phyloP scores from a whole-genome alignment of 2,329 filamentous ascomycete genomes.

The Cadophora gregata region DNA sequence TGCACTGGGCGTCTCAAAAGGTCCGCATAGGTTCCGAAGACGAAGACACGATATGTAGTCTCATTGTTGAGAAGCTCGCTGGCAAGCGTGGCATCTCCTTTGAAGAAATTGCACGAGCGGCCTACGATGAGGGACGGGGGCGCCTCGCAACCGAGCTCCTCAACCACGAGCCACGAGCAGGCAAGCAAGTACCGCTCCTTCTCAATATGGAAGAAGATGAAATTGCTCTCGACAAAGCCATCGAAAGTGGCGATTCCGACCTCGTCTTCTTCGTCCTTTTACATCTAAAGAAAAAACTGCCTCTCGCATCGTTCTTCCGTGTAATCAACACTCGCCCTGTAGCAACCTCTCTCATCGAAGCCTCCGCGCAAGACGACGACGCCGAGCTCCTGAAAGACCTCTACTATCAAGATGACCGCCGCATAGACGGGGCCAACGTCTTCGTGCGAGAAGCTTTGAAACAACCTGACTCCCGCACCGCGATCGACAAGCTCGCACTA shows the following conservation, averaged over 20 bases:
- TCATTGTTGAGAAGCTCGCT: slow-evolving; percentile 85
- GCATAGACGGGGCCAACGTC: slow-evolving; percentile 85
- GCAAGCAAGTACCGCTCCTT: slow-evolving; percentile 93
- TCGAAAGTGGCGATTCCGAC: slow-evolving; percentile 94
- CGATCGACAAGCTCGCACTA: slow-evolving; percentile 86
- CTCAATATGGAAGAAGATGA: slow-evolving; percentile 96
- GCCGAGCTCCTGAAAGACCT: slow-evolving; percentile 87
- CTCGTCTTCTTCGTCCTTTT: slow-evolving; percentile 88
- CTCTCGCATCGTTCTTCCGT: slow-evolving; percentile 90
- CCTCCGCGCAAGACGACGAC: slow-evolving; percentile 79
- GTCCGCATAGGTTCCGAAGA: slow-evolving; percentile 84
- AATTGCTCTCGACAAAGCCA: slow-evolving; percentile 92
- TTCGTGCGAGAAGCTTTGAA: slow-evolving; percentile 83
- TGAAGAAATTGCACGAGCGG: slow-evolving; percentile 88
- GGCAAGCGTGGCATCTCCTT: slow-evolving; percentile 95
- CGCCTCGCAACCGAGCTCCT: slow-evolving; percentile 90
- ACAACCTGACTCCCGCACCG: slow-evolving; percentile 71
- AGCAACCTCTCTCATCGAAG: slow-evolving; percentile 88
- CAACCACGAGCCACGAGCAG: slow-evolving; percentile 91
- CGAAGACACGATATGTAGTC: slow-evolving; percentile 83
- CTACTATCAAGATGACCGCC: slow-evolving; percentile 95
- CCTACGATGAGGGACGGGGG: slow-evolving; percentile 90
- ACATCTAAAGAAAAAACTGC: slow-evolving; percentile 87
- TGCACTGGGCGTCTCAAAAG: slow-evolving; percentile 96
- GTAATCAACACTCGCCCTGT: slow-evolving; percentile 85